Conservation (phyloP, 139 green algal species). For the Chlamydomonas eustigma region DNA sequence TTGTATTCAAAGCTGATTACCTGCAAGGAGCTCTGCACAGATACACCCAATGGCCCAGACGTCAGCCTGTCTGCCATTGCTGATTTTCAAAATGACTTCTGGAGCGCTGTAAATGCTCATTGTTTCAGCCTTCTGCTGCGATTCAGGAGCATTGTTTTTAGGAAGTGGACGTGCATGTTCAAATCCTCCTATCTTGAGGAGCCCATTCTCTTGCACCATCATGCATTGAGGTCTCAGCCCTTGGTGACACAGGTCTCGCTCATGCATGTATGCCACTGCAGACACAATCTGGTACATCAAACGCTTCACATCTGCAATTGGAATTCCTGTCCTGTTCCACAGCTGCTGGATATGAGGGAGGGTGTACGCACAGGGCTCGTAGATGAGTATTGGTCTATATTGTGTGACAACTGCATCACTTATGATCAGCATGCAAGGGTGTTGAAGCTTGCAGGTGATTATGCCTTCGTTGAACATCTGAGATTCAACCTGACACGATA, state of each 20-base stretch:
- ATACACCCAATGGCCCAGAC: slow-evolving; percentile 12
- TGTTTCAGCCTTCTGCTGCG: not conserved
- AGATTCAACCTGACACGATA: not conserved
- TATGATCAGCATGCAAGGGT: not conserved
- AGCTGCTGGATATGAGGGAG: not conserved
- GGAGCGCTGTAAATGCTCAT: not conserved
- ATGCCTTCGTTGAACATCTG: not conserved
- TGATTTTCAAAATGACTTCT: not conserved
- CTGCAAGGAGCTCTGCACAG: slow-evolving; percentile 4
- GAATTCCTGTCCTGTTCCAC: not conserved
- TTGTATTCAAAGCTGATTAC: no score
- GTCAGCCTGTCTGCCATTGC: not conserved
- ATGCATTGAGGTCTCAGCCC: not conserved
- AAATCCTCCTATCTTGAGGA: not conserved
- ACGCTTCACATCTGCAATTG: not conserved
- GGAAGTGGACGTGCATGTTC: not conserved
- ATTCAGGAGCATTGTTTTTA: not conserved
- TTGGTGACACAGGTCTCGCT: not conserved
- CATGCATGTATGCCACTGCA: not conserved
- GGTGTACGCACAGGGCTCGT: not conserved
- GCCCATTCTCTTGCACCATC: slow-evolving; percentile 4
- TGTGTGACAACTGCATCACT: not conserved
- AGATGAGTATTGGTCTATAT: not conserved
- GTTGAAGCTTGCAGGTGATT: not conserved
- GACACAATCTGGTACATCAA: slow-evolving; percentile 10